phyloP scores from a whole-genome alignment of 805 yeast genomes.

The Brettanomyces custersianus region DNA sequence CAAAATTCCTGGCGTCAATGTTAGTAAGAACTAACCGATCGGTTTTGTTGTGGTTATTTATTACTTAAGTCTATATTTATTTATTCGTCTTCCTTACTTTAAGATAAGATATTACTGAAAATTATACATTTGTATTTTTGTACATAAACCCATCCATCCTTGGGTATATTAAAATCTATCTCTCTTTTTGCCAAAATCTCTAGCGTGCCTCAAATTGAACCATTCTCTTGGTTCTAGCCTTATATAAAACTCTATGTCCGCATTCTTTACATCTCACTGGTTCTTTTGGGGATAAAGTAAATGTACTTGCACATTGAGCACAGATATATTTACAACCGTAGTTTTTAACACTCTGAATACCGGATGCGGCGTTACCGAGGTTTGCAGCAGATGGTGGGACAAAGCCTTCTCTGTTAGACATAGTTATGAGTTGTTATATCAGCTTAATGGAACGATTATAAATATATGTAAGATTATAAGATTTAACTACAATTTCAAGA shows the following conservation, averaged over 20 bases:
- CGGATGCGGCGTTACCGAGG: constrained; percentile 79
- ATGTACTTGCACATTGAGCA: constrained; percentile 90
- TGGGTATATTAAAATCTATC: background rate
- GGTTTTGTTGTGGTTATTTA: background rate
- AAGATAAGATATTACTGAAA: no score
- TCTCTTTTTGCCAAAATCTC: background rate
- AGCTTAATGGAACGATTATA: no score
- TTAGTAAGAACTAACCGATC: background rate
- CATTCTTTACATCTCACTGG: constrained; percentile 98
- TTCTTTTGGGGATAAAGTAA: constrained; percentile 83
- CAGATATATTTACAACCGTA: constrained; percentile 90
- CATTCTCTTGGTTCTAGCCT: constrained; percentile 97
- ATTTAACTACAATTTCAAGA: no score
- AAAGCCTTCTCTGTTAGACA: constrained; percentile 68
- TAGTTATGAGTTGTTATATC: background rate
- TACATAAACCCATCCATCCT: background rate
- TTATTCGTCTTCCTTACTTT: no score
- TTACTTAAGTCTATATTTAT: background rate
- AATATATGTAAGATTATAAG: no score
- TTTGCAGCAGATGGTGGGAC: constrained; percentile 69
- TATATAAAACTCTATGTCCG: constrained; percentile 95
- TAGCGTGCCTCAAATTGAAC: constrained; percentile 78
- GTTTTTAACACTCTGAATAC: constrained; percentile 53
- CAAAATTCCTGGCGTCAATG: constrained; percentile 29
- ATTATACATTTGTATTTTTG: no score